These are phyloP conservation scores for Neotropicomus parvogracilis DNA, from an alignment of 1,284 basidiomycete genomes.

Conservation along the genomic window DNA sequence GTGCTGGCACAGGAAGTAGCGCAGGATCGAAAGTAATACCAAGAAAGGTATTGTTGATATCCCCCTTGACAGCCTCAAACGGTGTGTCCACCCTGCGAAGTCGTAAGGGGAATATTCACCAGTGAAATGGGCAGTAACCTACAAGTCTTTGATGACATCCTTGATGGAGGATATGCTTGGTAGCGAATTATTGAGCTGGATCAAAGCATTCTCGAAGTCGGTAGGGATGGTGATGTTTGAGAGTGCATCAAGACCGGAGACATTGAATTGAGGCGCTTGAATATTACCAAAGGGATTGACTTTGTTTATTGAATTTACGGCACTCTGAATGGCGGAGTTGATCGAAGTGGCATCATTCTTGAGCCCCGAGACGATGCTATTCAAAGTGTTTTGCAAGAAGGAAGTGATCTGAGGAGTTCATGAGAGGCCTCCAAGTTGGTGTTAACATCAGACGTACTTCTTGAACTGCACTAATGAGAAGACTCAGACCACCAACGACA, in stretches of 20 bases:
- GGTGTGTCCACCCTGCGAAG: constrained; percentile 72
- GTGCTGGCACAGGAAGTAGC: constrained; percentile 69
- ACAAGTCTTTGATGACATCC: constrained; percentile 70
- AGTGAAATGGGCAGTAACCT: constrained; percentile 29
- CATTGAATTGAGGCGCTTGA: constrained; percentile 61
- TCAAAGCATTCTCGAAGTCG: constrained; percentile 71
- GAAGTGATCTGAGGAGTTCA: constrained; percentile 58
- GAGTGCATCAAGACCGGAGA: constrained; percentile 70
- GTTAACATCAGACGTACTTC: constrained; percentile 50
- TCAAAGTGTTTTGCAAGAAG: constrained; percentile 61
- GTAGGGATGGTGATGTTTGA: constrained; percentile 80
- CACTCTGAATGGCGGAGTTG: constrained; percentile 65
- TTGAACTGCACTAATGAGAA: constrained; percentile 79
- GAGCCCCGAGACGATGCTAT: constrained; percentile 59
- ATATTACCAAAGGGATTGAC: constrained; percentile 68
- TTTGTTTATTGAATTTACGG: constrained; percentile 68
- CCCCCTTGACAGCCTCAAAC: constrained; percentile 79
- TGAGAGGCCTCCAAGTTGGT: constrained; percentile 9
- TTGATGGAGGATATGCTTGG: constrained; percentile 80
- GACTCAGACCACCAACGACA: constrained; percentile 74
- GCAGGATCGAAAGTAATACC: constrained; percentile 66
- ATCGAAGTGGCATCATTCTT: constrained; percentile 67
- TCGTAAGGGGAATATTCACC: constrained; percentile 15
- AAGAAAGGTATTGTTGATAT: constrained; percentile 85
- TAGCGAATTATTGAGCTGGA: constrained; percentile 74